A percentile compares a stretch with the other conserved stretches of the same genome.
phyloP scores from a whole-genome alignment of 169 alveolate genomes.

The Blepharisma undulans region DNA sequence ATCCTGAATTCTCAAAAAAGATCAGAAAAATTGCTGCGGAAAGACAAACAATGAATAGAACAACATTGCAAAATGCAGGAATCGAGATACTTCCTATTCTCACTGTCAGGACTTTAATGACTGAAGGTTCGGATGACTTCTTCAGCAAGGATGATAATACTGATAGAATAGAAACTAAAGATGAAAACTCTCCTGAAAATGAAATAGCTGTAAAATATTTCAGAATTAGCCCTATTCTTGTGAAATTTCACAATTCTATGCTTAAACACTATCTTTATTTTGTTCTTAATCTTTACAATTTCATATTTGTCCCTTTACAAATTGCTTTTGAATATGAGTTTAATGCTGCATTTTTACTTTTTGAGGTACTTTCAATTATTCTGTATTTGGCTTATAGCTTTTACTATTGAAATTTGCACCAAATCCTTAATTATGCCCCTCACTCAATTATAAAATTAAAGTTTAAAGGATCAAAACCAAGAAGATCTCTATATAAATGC shows the following conservation, averaged over 20 bases:
- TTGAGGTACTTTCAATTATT: constrained; percentile 34
- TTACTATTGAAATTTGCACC: background rate
- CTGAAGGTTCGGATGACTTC: background rate
- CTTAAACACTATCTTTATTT: background rate
- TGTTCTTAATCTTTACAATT: constrained; percentile 43
- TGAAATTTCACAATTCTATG: background rate
- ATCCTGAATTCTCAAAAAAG: constrained; percentile 45
- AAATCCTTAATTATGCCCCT: background rate
- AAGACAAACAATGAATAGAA: constrained; percentile 27
- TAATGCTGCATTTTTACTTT: background rate
- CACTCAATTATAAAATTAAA: background rate
- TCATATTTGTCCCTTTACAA: constrained; percentile 58
- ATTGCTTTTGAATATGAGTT: constrained; percentile 45
- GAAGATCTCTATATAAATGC: background rate
- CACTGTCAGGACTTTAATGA: background rate
- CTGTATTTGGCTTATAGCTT: background rate
- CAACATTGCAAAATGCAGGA: background rate
- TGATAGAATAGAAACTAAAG: background rate
- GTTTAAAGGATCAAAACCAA: background rate
- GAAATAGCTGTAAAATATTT: background rate
- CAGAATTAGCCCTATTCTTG: background rate
- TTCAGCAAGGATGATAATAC: background rate
- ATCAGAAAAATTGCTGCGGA: constrained; percentile 33
- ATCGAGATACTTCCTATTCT: background rate
- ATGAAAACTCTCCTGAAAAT: background rate